Conservation (phyloP, 495 filamentous ascomycete species). For the Lepraria neglecta region DNA sequence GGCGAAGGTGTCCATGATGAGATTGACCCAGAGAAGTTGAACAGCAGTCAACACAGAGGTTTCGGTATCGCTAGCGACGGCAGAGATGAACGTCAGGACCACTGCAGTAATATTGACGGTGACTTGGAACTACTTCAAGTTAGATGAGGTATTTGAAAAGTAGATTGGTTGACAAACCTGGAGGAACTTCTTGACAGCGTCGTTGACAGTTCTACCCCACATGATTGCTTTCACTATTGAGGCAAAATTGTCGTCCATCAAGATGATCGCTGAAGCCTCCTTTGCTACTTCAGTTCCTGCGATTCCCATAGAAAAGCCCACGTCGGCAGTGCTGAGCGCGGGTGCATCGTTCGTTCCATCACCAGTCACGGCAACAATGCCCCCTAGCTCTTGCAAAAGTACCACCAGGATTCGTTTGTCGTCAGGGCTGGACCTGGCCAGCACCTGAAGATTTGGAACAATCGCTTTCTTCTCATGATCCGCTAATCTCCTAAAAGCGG, state of each 20-base stretch:
- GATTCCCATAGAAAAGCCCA: constrained; percentile 90
- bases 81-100: constrained; percentile 73
- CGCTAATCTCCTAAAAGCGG: constrained; percentile 66
- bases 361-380: constrained; percentile 89
- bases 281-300: constrained; percentile 88
- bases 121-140: constrained; percentile 68
- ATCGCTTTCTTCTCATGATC: constrained; percentile 58
- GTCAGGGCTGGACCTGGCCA: constrained; percentile 77
- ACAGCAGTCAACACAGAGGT: constrained; percentile 75
- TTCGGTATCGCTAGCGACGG: constrained; percentile 58
- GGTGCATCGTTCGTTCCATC: constrained; percentile 92
- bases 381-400: constrained; percentile 72
- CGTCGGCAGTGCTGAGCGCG: constrained; percentile 78
- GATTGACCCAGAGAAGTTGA: constrained; percentile 84
- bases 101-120: constrained; percentile 90
- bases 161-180: constrained; percentile 44
- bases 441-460: constrained; percentile 72
- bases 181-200: constrained; percentile 85
- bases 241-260: constrained; percentile 91
- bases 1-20: constrained; percentile 95
- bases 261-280: constrained; percentile 86
- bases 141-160: constrained; percentile 8
- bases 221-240: constrained; percentile 84
- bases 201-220: constrained; percentile 85
- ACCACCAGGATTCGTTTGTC: constrained; percentile 79